Evolutionary conservation across 78 protist genomes (phyloP), one percentile per base, ranked within the genome.

Genomic region (Cyanophora paradoxa): DNA sequence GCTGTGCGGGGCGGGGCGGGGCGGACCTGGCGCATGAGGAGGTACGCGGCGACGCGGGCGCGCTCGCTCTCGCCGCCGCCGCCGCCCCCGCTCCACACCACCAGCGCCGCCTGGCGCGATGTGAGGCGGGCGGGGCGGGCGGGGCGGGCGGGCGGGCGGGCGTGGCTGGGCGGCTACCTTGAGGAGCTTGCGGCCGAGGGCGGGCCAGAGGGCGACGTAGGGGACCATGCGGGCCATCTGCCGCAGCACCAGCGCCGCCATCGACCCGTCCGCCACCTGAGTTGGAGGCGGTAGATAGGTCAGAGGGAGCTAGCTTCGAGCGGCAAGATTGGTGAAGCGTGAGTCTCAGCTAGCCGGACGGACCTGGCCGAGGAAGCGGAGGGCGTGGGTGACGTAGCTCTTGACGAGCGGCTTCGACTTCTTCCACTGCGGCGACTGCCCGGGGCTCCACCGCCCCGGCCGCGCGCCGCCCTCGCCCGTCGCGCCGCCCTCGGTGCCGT

Each of bases 321-420:
- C 68, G 46, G 34, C 34, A 42, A 61, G n/a, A 7, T 19, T 30
- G n/a, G 7, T 7, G 13, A 44, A 7, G 7, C 7, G 13, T 14
- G 50, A 7, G 13, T 44, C 24, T 44, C 50, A 44, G 7, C 7
- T 44, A 44, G 7, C 7, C 24, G 50, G 50, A 14, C 13, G 7
- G 7, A 14, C 13, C 13, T 44, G 13, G 13, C 13, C 13, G 7
- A 14, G 7, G 7, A 14, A 14, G 7, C 13, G 24, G 24, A 61
- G 44, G 34, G 34, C 8, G 37, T n/a, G 26, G 44, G 30, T 61
- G 68, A 30, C 68, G 68, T 61, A 61, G 30, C 68, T 36, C 42
- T 61, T 61, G 26, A 30, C 42, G 42, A 36, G 26, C 14, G n/a
- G 68, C 16, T 37, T 34, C 20, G 34, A 1, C 7, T 20, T 11